phyloP scores from a whole-genome alignment of 306 rosid genomes.

The Parietaria judaica region DNA sequence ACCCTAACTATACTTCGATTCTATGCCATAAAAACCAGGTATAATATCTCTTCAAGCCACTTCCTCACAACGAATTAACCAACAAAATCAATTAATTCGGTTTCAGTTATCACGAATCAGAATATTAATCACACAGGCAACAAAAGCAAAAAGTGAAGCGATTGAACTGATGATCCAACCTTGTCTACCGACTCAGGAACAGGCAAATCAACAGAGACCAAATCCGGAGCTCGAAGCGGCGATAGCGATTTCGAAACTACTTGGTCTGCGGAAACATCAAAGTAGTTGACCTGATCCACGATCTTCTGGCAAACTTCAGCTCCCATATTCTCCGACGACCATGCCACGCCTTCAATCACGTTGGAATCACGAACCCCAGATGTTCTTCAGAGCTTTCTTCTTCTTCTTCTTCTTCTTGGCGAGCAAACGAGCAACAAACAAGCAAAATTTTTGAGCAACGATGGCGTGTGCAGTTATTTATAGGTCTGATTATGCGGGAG shows the following conservation, averaged over 20 bases:
- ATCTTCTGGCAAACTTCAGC: slow-evolving; percentile 60
- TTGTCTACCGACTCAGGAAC: slow-evolving; percentile 51
- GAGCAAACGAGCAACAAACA: slow-evolving; percentile 13
- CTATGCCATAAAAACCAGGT: too few species aligned
- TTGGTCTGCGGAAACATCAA: slow-evolving; percentile 43
- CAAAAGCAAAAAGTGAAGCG: too few species aligned
- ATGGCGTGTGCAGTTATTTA: slow-evolving; percentile 20
- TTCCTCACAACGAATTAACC: too few species aligned
- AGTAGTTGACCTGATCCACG: slow-evolving; percentile 45
- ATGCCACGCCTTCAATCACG: slow-evolving; percentile 1
- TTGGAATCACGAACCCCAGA: too few species aligned
- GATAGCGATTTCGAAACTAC: slow-evolving; percentile 19
- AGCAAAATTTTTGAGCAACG: not conserved
- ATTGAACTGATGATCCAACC: too few species aligned
- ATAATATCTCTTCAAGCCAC: too few species aligned
- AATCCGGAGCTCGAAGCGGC: slow-evolving; percentile 40
- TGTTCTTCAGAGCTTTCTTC: slow-evolving; percentile 1
- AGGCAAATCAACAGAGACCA: slow-evolving; percentile 43
- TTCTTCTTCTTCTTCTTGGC: not conserved
- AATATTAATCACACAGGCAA: too few species aligned
- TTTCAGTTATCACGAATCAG: too few species aligned
- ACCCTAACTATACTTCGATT: too few species aligned
- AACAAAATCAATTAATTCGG: too few species aligned
- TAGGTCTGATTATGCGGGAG: slow-evolving; percentile 12
- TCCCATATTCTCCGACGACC: slow-evolving; percentile 45